These are phyloP conservation scores for Quercus parvula DNA, from an alignment of 306 rosid species.

Conservation along the genomic window DNA sequence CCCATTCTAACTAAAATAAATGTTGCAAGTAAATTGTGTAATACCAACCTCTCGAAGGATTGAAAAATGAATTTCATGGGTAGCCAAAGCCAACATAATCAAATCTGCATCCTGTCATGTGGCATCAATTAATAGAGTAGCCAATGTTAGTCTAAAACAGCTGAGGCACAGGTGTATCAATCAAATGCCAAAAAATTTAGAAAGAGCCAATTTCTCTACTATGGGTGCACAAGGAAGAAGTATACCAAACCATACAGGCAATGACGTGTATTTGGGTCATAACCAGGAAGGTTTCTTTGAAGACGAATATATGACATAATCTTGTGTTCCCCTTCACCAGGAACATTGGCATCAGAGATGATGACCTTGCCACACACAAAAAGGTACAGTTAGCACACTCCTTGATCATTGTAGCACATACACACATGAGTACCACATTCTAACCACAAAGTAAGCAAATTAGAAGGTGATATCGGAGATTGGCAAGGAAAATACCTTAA, in stretches of 20 bases:
- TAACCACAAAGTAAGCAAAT: background rate
- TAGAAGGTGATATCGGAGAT: conserved; percentile 10
- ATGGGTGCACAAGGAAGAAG: conserved; percentile 36
- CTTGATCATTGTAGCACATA: background rate
- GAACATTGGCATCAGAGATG: conserved; percentile 99
- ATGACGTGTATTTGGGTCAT: conserved; percentile 93
- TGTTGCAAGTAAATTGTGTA: background rate
- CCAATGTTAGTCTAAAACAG: background rate
- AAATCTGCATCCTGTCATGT: conserved; percentile 91
- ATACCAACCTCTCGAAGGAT: conserved; percentile 90
- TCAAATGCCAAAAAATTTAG: background rate
- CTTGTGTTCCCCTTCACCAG: conserved; percentile 99
- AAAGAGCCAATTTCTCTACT: conserved; percentile 2
- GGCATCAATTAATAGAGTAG: conserved; percentile 20
- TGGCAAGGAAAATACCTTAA: conserved; percentile 50
- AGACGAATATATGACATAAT: conserved; percentile 96
- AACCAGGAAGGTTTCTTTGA: conserved; percentile 92
- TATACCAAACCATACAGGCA: conserved; percentile 99
- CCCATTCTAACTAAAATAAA: background rate
- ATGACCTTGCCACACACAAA: conserved; percentile 58
- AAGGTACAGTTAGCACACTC: conserved; percentile 2
- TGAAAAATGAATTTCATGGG: conserved; percentile 96
- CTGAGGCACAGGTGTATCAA: conserved; percentile 3
- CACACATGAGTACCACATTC: background rate
- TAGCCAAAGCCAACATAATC: conserved; percentile 95